Evolutionary conservation across 192 early-diverging fungal genomes (phyloP).

Genomic region (Coemansia sp.): DNA sequence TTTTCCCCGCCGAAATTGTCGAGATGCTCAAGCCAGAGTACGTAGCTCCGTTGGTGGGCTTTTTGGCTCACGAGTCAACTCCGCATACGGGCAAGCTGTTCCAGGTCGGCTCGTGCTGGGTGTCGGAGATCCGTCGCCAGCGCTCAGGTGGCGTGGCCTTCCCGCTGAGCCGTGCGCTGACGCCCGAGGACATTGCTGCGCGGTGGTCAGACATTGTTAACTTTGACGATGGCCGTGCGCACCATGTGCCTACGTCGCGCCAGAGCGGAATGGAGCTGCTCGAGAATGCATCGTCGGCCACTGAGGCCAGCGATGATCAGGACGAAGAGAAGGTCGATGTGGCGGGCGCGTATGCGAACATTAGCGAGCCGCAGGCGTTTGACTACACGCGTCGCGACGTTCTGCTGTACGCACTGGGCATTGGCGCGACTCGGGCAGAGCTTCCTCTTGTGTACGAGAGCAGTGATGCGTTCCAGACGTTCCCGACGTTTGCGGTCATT

Average conservation of each 20-base stretch:
- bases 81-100: constrained; percentile 84
- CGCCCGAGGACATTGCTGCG: constrained; percentile 80
- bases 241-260: constrained; percentile 61
- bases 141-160: constrained; percentile 92
- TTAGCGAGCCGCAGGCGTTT: constrained; percentile 61
- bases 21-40: constrained; percentile 95
- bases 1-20: constrained; percentile 94
- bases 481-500: constrained; percentile 94
- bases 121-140: constrained; percentile 95
- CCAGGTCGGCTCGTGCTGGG: constrained; percentile 95
- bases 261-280: constrained; percentile 49
- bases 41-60: constrained; percentile 91
- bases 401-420: constrained; percentile 91
- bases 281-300: constrained; percentile 56
- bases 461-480: constrained; percentile 72
- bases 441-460: constrained; percentile 93
- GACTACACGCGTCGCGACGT: constrained; percentile 87
- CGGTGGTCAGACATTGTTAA: constrained; percentile 81
- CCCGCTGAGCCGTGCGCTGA: constrained; percentile 74
- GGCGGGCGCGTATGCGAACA: constrained; percentile 60
- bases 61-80: constrained; percentile 78
- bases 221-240: constrained; percentile 95
- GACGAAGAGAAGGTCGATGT: constrained; percentile 60
- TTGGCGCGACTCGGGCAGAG: constrained; percentile 86
- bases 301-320: constrained; percentile 9